A percentile compares a stretch with the other conserved stretches of the same genome.
phyloP scores from a whole-genome alignment of 176 grass and related monocot species.

The Paspalum notatum region DNA sequence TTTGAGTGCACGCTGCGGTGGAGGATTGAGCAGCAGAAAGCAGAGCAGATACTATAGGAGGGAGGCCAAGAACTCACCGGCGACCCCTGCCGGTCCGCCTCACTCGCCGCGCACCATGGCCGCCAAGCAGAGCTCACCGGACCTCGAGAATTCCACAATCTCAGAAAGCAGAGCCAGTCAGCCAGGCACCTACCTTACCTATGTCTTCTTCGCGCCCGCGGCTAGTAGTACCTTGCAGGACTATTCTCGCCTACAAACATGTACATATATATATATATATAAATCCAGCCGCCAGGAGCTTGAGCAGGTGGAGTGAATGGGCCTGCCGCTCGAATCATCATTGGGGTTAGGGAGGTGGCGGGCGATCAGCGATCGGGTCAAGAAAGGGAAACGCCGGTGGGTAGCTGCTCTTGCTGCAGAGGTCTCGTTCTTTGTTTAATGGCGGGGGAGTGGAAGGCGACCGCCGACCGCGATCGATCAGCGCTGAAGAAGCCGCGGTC shows the following conservation, averaged over 20 bases:
- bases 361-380: conserved; percentile 50
- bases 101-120: background rate
- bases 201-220: no score
- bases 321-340: background rate
- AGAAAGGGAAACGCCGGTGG: conserved; percentile 9
- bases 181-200: no score
- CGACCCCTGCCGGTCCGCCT: background rate
- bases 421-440: background rate
- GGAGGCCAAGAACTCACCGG: conserved; percentile 32
- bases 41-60: background rate
- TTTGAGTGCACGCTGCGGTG: background rate
- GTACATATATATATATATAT: background rate
- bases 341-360: background rate
- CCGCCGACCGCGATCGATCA: background rate
- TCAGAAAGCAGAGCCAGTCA: background rate
- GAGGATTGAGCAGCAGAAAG: background rate
- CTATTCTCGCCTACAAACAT: background rate
- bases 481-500: background rate
- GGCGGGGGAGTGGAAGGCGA: background rate
- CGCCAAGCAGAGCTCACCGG: background rate
- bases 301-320: background rate
- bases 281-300: background rate
- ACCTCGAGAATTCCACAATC: background rate
- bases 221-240: no score
- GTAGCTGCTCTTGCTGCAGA: conserved; percentile 3